phyloP scores from a whole-genome alignment of 192 early-diverging fungal genomes.

The Entomortierella beljakovae region DNA sequence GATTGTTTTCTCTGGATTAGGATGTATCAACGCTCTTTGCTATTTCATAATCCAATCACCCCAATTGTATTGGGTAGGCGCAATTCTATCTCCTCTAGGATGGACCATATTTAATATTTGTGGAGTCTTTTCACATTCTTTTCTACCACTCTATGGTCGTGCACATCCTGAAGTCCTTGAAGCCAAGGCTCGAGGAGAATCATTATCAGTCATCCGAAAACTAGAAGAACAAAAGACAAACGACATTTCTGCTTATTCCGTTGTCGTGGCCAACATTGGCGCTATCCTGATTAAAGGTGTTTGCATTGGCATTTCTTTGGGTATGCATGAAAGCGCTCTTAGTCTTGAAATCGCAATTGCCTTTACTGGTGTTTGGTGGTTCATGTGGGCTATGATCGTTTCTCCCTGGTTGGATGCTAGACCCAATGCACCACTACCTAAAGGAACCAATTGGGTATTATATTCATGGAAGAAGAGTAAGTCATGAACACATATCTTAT shows the following conservation, averaged over 20 bases:
- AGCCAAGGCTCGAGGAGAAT: constrained; percentile 11
- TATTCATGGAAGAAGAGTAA: constrained; percentile 55
- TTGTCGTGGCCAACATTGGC: constrained; percentile 5
- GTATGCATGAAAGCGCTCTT: constrained; percentile 9
- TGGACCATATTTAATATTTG: constrained; percentile 44
- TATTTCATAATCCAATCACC: constrained; percentile 33
- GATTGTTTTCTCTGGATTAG: constrained; percentile 38
- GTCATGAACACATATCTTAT: not conserved
- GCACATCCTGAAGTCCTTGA: constrained; percentile 46
- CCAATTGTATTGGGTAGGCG: constrained; percentile 29
- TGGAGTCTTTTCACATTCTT: constrained; percentile 58
- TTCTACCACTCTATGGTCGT: constrained; percentile 53
- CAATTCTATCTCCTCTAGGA: constrained; percentile 39
- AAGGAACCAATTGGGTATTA: constrained; percentile 55
- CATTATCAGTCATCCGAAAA: not conserved
- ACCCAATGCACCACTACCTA: constrained; percentile 55
- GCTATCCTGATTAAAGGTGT: constrained; percentile 19
- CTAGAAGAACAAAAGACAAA: constrained; percentile 42
- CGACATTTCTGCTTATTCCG: constrained; percentile 40
- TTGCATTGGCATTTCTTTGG: constrained; percentile 35
- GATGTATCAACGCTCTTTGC: constrained; percentile 24
- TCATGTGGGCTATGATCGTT: constrained; percentile 50
- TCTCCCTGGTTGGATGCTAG: constrained; percentile 44
- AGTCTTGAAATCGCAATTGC: constrained; percentile 51
- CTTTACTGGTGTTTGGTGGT: constrained; percentile 62